Evolutionary conservation across 192 early-diverging fungal genomes (phyloP).

Genomic region (Entophlyctis helioformis): DNA sequence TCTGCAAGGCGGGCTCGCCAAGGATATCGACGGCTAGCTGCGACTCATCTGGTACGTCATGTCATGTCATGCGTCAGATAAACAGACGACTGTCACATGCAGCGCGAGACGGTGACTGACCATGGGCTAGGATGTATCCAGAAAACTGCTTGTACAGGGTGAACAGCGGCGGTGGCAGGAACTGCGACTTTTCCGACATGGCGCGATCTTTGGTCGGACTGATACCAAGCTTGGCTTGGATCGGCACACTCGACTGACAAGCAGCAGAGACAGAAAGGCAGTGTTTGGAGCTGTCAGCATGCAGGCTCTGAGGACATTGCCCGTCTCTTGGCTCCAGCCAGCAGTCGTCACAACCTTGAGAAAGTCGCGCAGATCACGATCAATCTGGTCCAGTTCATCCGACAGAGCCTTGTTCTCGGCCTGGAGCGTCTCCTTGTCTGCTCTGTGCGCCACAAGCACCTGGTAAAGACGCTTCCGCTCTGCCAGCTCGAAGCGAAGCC

Average conservation of each 20-base stretch:
- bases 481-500: constrained; percentile 35
- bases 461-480: constrained; percentile 28
- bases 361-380: constrained; percentile 11
- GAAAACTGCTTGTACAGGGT: constrained; percentile 12
- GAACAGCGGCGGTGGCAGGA: constrained; percentile 15
- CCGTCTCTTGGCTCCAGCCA: no score
- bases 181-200: not conserved
- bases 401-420: constrained; percentile 5
- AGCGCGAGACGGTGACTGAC: not conserved
- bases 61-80: no score
- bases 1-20: no score
- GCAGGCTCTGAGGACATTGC: no score
- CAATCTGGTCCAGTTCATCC: constrained; percentile 14
- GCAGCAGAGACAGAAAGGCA: no score
- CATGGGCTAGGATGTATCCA: constrained; percentile 2
- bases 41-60: no score
- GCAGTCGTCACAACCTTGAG: no score
- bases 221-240: constrained; percentile 15
- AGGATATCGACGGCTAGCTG: no score
- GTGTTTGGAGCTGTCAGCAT: no score
- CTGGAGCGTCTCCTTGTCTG: not conserved
- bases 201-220: not conserved
- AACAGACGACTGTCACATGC: no score
- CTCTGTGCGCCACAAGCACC: constrained; percentile 8
- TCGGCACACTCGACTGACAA: constrained; percentile 11